Evolutionary conservation across 176 grass and related monocot species (phyloP).

Genomic region (Musa troglodytarum): DNA sequence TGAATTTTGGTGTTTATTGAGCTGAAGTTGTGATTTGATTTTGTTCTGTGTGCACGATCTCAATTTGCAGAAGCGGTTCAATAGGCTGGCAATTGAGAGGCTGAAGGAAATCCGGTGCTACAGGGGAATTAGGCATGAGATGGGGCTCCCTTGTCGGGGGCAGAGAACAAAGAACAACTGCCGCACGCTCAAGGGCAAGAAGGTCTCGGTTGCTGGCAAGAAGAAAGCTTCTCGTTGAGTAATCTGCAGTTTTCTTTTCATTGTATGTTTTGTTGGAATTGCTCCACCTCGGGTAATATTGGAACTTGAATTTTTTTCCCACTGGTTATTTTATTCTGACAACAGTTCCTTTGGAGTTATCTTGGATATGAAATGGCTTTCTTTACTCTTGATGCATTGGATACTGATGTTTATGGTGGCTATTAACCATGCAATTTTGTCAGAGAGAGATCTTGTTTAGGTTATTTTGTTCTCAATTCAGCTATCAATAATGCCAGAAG

Average conservation of each 20-base stretch:
- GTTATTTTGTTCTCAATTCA: too few relatives aligned
- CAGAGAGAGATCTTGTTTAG: too few relatives aligned
- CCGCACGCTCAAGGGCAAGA: constrained; percentile 82
- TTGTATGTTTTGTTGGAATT: not conserved
- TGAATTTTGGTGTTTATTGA: too few relatives aligned
- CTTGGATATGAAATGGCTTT: too few relatives aligned
- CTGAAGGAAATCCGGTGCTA: constrained; percentile 93
- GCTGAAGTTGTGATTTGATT: not conserved
- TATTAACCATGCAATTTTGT: too few relatives aligned
- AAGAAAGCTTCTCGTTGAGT: constrained; percentile 29
- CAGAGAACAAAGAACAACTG: constrained; percentile 95
- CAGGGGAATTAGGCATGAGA: constrained; percentile 63
- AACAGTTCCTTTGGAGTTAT: too few relatives aligned
- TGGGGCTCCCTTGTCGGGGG: constrained; percentile 65
- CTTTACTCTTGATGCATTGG: too few relatives aligned
- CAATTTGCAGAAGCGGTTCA: constrained; percentile 72
- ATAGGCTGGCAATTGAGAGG: constrained; percentile 70
- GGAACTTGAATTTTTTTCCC: too few relatives aligned
- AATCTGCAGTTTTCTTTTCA: not conserved
- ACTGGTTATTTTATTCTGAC: too few relatives aligned
- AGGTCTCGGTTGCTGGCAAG: constrained; percentile 65
- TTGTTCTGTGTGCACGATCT: not conserved
- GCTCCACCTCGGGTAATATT: not conserved
- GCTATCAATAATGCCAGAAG: too few relatives aligned
- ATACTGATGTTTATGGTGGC: too few relatives aligned